Base-by-base conservation (phyloP, 2,329 filamentous ascomycete species). In the Penicillium sp. region DNA sequence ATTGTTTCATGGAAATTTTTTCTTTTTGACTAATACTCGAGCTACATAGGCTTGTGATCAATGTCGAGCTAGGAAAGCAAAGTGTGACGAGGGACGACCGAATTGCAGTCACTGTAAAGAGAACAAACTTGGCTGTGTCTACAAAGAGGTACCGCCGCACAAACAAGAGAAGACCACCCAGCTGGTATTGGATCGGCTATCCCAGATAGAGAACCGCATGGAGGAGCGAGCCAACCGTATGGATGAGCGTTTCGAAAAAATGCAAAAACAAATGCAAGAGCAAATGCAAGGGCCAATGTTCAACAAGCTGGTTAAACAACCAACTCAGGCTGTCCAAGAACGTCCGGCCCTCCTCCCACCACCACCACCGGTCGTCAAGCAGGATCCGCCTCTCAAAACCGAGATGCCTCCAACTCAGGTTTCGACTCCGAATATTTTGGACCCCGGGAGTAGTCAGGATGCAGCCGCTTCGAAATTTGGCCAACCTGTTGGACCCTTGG, bases 101-200 rank as follows among this genome's bases (percentile, higher is more conserved):
- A 89, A 89, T 67, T 93, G 91, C 71, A 91, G 88, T 40, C 86
- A 87, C 68, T 99, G 94, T 73, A 89, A 89, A 67, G 93, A 97
- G 66, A 95, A 95, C 72, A 87, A 84, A 64, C 82, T 91, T 33
- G 83, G 87, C 53, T 99, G 91, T 78, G 88, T 90, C 74, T 97
- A 97, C 74, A 87, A 93, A 64, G 93, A 97, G 70, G 89, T 94
- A 6, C 89, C 91, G 23, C 91, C 91, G 17, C 94, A 95, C 71
- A 93, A 95, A 90, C 75, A 78, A 60, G 75, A 78, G 58, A 76
- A 76, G 58, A 69, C 72, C 4, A 75, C 74, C 1, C 75, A 77
- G 55, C 56, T 72, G 19, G 35, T 78, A 15, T 54, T 78, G 23
- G 75, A 77, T 50, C 64, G 67, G 12, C 57, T 77, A 7, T 61